Percentiles rank a stretch among this genome's conserved stretches.
Conservation (phyloP, 2,329 filamentous ascomycete genomes). For the Exophiala lecanii-corni region DNA sequence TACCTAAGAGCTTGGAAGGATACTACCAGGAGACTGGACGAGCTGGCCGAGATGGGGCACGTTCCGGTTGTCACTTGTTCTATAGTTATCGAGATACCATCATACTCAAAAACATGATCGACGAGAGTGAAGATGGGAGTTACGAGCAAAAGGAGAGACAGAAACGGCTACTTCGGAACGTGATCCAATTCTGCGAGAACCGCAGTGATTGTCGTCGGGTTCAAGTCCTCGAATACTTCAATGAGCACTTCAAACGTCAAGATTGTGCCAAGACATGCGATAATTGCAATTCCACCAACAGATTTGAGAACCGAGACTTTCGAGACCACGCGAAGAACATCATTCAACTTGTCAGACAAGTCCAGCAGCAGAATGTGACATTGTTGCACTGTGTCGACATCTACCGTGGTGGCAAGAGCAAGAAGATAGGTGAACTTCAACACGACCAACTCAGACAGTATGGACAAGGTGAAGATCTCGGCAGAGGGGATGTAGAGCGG, state of each 20-base stretch:
- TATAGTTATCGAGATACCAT: slow-evolving; percentile 76
- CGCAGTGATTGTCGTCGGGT: slow-evolving; percentile 78
- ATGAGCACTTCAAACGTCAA: slow-evolving; percentile 68
- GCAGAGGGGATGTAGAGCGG: slow-evolving; percentile 72
- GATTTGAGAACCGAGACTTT: slow-evolving; percentile 71
- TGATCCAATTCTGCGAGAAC: slow-evolving; percentile 87
- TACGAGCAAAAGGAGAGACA: slow-evolving; percentile 78
- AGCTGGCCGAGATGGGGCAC: slow-evolving; percentile 83
- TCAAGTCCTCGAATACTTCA: slow-evolving; percentile 91
- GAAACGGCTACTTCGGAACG: slow-evolving; percentile 75
- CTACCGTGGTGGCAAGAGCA: slow-evolving; percentile 65
- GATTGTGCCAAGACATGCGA: slow-evolving; percentile 77
- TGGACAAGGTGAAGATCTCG: slow-evolving; percentile 65
- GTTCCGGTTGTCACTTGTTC: slow-evolving; percentile 84
- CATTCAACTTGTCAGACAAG: slow-evolving; percentile 60
- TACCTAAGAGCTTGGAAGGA: slow-evolving; percentile 93
- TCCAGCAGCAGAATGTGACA: slow-evolving; percentile 60
- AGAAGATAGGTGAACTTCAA: slow-evolving; percentile 50
- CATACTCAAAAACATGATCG: slow-evolving; percentile 73
- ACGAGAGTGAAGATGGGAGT: slow-evolving; percentile 66
- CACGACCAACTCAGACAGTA: slow-evolving; percentile 55
- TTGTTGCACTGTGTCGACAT: slow-evolving; percentile 79
- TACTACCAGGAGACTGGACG: slow-evolving; percentile 98
- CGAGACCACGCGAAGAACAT: slow-evolving; percentile 68
- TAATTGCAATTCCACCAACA: slow-evolving; percentile 72